Evolutionary conservation across 257 asterid genomes (phyloP).

Genomic region (Rhazya stricta): DNA sequence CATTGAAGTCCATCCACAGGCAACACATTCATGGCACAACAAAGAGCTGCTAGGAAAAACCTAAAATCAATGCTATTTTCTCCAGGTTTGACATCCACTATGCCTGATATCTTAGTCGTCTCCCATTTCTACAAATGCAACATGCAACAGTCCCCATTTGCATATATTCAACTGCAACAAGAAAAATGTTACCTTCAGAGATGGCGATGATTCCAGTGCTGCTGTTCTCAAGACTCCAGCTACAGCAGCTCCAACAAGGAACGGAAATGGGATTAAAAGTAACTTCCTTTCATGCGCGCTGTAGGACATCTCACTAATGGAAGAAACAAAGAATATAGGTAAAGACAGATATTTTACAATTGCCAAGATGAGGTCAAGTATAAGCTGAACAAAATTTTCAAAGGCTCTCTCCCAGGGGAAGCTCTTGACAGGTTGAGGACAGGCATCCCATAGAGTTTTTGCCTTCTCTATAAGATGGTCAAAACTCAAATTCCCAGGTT

Average conservation of each 20-base stretch:
- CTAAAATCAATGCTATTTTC: not conserved
- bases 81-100: not conserved
- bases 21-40: not conserved
- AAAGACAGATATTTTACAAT: conserved; percentile 55
- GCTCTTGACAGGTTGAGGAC: conserved; percentile 69
- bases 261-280: conserved; percentile 56
- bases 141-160: not conserved
- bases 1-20: not conserved
- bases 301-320: conserved; percentile 83
- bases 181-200: conserved; percentile 53
- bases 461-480: conserved; percentile 41
- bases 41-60: not conserved
- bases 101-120: not conserved
- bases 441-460: conserved; percentile 55
- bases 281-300: conserved; percentile 92
- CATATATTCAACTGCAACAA: not conserved
- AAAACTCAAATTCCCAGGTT: conserved; percentile 37
- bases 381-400: conserved; percentile 68
- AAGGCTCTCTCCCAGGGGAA: conserved; percentile 80
- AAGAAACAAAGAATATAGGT: conserved; percentile 56
- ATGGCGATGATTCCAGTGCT: conserved; percentile 67
- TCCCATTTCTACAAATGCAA: not conserved
- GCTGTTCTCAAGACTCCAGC: conserved; percentile 62
- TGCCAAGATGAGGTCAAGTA: conserved; percentile 52
- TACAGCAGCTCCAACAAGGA: conserved; percentile 63